These are phyloP conservation scores for Picea glauca DNA, from an alignment of 75 land plant species.

Conservation along the genomic window DNA sequence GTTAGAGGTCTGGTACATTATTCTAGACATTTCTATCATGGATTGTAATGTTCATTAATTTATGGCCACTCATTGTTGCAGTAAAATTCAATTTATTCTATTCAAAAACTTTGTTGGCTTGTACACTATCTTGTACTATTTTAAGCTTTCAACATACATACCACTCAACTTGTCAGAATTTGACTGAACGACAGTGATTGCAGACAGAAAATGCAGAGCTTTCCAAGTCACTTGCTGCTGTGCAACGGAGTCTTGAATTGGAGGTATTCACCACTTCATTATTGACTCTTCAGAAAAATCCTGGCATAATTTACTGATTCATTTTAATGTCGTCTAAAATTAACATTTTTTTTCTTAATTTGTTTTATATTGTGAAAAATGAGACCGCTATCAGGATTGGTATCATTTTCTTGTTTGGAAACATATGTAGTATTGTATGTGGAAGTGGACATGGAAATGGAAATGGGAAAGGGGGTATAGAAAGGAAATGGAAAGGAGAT, in stretches of 20 bases:
- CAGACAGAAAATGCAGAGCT: conserved; percentile 87
- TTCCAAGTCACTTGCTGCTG: conserved; percentile 69
- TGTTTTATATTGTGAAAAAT: not conserved
- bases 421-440: not conserved
- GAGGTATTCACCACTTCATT: conserved; percentile 42
- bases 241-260: conserved; percentile 73
- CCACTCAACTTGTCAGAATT: conserved; percentile 1
- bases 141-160: conserved; percentile 4
- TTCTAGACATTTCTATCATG: conserved; percentile 9
- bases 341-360: no score
- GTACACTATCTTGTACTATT: not conserved
- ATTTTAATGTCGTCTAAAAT: not conserved
- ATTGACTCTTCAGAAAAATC: not conserved
- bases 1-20: conserved; percentile 57
- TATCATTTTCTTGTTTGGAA: not conserved
- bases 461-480: no score
- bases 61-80: not conserved
- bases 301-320: not conserved
- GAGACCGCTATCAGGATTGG: not conserved
- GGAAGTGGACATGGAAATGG: no score
- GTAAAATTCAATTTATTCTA: not conserved
- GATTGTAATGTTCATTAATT: conserved; percentile 6
- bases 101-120: not conserved
- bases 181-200: conserved; percentile 12
- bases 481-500: no score